Evolutionary conservation across 1,284 basidiomycete species (phyloP).

Genomic region (Ustilago xerochloae): DNA sequence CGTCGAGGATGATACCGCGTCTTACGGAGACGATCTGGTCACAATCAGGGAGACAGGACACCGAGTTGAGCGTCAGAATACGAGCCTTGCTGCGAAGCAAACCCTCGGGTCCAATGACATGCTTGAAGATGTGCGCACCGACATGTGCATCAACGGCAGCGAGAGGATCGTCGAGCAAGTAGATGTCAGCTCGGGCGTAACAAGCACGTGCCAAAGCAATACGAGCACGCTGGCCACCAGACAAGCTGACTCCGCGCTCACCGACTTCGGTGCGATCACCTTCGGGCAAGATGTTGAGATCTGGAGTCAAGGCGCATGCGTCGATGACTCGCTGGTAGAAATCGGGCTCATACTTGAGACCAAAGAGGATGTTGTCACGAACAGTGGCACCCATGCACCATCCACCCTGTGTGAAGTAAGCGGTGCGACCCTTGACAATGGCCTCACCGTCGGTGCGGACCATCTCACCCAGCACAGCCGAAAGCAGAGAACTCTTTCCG

Average conservation of each 20-base stretch:
- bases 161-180: conserved; percentile 78
- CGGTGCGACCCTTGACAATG: conserved; percentile 70
- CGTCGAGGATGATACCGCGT: conserved; percentile 74
- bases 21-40: conserved; percentile 79
- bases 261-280: conserved; percentile 76
- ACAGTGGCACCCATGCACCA: conserved; percentile 89
- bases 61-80: conserved; percentile 67
- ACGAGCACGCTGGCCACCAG: conserved; percentile 76
- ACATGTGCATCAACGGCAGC: conserved; percentile 73
- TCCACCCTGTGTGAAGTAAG: conserved; percentile 85
- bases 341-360: conserved; percentile 71
- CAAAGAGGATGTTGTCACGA: conserved; percentile 72
- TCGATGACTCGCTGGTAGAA: conserved; percentile 67
- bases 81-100: conserved; percentile 60
- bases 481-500: conserved; percentile 63
- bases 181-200: conserved; percentile 77
- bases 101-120: conserved; percentile 59
- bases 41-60: conserved; percentile 73
- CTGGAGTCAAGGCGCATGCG: conserved; percentile 69
- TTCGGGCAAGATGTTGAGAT: conserved; percentile 78
- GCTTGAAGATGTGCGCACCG: conserved; percentile 65
- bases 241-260: conserved; percentile 73
- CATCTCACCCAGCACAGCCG: conserved; percentile 65
- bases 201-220: conserved; percentile 79
- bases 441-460: conserved; percentile 52